Evolutionary conservation across 2,329 filamentous ascomycete species (phyloP).

Genomic region (Monosporascus sp.): DNA sequence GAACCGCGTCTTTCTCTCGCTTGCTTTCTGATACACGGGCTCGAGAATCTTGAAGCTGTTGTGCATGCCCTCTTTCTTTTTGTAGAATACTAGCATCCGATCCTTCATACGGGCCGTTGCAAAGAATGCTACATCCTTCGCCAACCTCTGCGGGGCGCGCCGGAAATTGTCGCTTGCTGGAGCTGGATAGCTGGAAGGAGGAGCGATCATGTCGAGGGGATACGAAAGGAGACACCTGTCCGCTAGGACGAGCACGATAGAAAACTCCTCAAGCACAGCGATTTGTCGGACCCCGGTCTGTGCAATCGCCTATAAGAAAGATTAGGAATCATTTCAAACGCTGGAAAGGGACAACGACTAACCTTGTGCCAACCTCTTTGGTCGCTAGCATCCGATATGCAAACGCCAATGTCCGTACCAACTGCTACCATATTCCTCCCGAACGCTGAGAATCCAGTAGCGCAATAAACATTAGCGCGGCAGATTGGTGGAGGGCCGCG

Average conservation of each 20-base stretch:
- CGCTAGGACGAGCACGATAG: constrained; percentile 82
- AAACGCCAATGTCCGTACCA: constrained; percentile 92
- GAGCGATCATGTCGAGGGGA: constrained; percentile 78
- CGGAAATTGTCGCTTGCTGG: constrained; percentile 66
- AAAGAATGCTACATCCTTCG: constrained; percentile 94
- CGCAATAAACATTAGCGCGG: constrained; percentile 83
- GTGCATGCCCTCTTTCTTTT: constrained; percentile 86
- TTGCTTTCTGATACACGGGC: constrained; percentile 88
- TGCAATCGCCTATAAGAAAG: constrained; percentile 60
- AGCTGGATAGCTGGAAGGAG: constrained; percentile 55
- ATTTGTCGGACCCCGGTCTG: constrained; percentile 81
- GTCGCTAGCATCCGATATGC: constrained; percentile 80
- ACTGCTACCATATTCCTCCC: constrained; percentile 87
- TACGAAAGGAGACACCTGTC: constrained; percentile 91
- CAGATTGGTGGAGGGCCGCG: constrained; percentile 73
- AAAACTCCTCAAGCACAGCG: constrained; percentile 92
- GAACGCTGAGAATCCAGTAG: constrained; percentile 79
- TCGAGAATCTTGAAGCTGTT: constrained; percentile 97
- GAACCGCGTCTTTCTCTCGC: constrained; percentile 71
- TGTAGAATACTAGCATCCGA: constrained; percentile 89
- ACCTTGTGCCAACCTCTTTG: constrained; percentile 88
- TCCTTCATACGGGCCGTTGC: constrained; percentile 97
- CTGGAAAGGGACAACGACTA: constrained; percentile 27
- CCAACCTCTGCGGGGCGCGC: constrained; percentile 85
- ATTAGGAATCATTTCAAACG: constrained; percentile 10